Conservation (phyloP, 1,284 basidiomycete genomes). For the Marasmius tenuissimus region DNA sequence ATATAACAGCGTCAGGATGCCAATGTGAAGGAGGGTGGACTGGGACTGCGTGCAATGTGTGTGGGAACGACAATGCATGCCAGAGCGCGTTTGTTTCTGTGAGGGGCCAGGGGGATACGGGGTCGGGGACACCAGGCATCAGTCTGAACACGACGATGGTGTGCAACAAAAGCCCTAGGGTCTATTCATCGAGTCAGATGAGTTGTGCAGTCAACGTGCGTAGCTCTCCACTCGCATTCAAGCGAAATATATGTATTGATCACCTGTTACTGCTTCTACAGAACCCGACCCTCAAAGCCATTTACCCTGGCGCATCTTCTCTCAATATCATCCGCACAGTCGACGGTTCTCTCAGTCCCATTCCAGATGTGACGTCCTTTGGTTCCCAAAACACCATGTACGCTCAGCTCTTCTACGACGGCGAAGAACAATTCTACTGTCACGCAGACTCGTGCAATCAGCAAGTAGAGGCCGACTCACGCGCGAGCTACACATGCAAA, state of each 20-base stretch:
- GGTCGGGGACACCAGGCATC: conserved; percentile 20
- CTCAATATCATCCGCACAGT: conserved; percentile 79
- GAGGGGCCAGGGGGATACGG: conserved; percentile 26
- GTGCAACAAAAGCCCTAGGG: conserved; percentile 60
- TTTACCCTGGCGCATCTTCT: conserved; percentile 68
- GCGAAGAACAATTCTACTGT: conserved; percentile 85
- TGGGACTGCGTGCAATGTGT: conserved; percentile 79
- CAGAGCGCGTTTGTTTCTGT: conserved; percentile 52
- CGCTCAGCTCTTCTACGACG: conserved; percentile 83
- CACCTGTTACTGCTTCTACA: conserved; percentile 25
- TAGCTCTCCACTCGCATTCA: conserved; percentile 18
- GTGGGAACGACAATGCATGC: conserved; percentile 60
- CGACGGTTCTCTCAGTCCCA: conserved; percentile 64
- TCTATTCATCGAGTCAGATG: conserved; percentile 70
- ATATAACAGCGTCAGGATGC: conserved; percentile 64
- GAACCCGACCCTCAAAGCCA: conserved; percentile 76
- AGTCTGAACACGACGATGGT: conserved; percentile 59
- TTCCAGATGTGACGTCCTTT: conserved; percentile 63
- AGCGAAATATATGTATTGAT: conserved; percentile 10
- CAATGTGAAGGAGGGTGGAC: conserved; percentile 72
- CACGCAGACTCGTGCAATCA: conserved; percentile 70
- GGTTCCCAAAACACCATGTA: conserved; percentile 56
- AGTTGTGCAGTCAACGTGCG: conserved; percentile 74
- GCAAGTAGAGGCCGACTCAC: conserved; percentile 29
- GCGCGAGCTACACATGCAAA: conserved; percentile 64